Conservation (phyloP, 2,329 filamentous ascomycete genomes). For the Beauveria caledonica region DNA sequence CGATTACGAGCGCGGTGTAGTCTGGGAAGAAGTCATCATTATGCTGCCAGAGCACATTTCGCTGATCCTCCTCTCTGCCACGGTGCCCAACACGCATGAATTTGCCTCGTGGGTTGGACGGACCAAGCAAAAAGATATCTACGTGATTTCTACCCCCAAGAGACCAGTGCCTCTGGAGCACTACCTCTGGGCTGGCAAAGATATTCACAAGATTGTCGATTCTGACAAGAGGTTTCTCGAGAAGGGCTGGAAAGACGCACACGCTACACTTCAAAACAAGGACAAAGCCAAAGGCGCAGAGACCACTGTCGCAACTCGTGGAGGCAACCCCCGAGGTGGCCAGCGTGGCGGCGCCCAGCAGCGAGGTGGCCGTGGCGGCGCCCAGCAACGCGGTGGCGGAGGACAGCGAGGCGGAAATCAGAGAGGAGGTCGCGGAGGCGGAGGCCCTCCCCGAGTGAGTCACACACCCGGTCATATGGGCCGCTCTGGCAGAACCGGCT, state of each 20-base stretch:
- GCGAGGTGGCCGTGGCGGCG: conserved; percentile 34
- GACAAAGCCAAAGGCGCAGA: conserved; percentile 57
- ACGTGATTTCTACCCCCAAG: conserved; percentile 96
- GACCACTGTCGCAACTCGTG: conserved; percentile 27
- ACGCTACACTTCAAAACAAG: conserved; percentile 69
- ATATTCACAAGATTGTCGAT: conserved; percentile 90
- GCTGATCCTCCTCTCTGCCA: conserved; percentile 88
- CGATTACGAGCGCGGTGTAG: conserved; percentile 87
- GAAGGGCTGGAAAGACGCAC: conserved; percentile 90
- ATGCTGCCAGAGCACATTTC: conserved; percentile 98
- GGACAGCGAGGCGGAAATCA: conserved; percentile 44
- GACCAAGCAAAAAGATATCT: conserved; percentile 98
- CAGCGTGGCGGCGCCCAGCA: conserved; percentile 28
- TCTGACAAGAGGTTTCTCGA: conserved; percentile 87
- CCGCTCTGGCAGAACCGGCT: conserved; percentile 72
- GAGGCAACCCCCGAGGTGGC: conserved; percentile 29
- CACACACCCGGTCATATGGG: conserved; percentile 78
- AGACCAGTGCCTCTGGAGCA: conserved; percentile 91
- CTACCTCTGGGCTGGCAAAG: conserved; percentile 90
- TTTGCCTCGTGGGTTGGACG: conserved; percentile 98
- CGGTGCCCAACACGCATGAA: conserved; percentile 93
- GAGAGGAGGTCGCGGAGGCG: conserved; percentile 45
- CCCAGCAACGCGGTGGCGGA: conserved; percentile 43
- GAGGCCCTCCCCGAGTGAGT: conserved; percentile 45
- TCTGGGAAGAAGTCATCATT: conserved; percentile 99